Evolutionary conservation across 768 basidiomycete genomes (phyloP), one percentile per base, ranked within the genome.

Genomic region (Boletus reticuloceps): DNA sequence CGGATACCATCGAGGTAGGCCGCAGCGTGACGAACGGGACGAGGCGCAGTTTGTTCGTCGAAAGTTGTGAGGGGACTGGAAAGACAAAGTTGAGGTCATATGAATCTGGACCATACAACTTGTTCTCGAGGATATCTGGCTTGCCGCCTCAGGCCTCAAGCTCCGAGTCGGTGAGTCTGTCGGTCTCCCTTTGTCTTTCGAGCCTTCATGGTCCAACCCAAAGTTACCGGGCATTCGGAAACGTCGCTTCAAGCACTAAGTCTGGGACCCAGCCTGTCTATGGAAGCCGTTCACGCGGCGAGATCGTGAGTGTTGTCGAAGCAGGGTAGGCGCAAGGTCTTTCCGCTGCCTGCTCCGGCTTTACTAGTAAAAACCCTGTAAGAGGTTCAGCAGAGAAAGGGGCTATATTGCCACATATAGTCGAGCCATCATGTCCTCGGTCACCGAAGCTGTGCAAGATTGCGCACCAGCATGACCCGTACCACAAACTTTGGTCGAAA

Each of bases 401-500:
- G 51, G 56, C 7, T 46, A 53, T 47, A 40, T 20, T 47, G 6
- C 50, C 37, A 34, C 25, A 50, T 51, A 34, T 36, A 16, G 36
- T 25, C 13, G 34, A 7, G 47, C 7, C 19, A 41, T 41, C 9
- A 34, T 20, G n/a, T 19, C 39, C 17, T 19, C n/a, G 39, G 13
- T 14, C 34, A 14, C 34, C 8, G 13, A 36, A 14, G 34, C 14
- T 36, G 34, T 36, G 34, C 5, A 36, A 36, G 14, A 9, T 27
- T 9, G 27, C 34, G 34, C 12, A 29, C 45, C 13, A 47, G 32
- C 47, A 54, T 91, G 89, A 90, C 89, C 14, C 82, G 89, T 41
- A 74, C 84, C 53, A 89, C 90, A 10, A 84, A 82, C 61, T 79
- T 91, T 68, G 85, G 84, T n/a, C 78, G 80, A 50, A 92, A 91